Evolutionary conservation across 257 asterid species (phyloP), one percentile per base, ranked within the genome.

Genomic region (Lycium ferocissimum): DNA sequence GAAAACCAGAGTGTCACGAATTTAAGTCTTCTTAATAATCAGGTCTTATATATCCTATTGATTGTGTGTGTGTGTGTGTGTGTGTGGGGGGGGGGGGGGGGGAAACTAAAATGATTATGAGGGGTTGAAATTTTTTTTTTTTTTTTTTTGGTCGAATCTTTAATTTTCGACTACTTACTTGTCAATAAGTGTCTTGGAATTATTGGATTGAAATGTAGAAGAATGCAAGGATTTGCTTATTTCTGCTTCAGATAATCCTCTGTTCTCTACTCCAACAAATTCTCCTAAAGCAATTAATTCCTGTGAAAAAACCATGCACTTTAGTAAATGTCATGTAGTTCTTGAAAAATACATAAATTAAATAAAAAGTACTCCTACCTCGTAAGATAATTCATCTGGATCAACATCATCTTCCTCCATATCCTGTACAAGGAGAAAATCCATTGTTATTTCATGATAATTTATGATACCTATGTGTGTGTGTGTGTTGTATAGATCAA

Each of bases 261-360:
- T 89, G 87, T 86, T 92, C 88, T 92, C 96, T 81, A 89, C 91
- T 71, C 96, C 96, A 62, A 92, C 93, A 85, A 76, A 90, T 83
- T 92, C 96, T 65, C 96, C 96, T 35, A 92, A 87, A n/a, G 93
- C 96, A 67, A 92, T 84, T 85, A 92, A 86, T 80, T 92, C 96
- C 96, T 92, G 86, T 58, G 7, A 83, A 59, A 84, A 7, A 81
- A 37, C 13, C 59, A 58, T 58, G 9, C 13, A 38, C 13, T 37
- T 18, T 18, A 58, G 13, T 15, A 54, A 57, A 56, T 37, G 12
- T 9, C 71, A 22, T 59, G 38, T 81, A 56, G n/a, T 72, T 59
- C 1, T 54, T 79, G 49, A 54, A 37, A 9, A 58, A 80, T 18
- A 83, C 43, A 79, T 58, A 43, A 33, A 47, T 17, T 67, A 37